Base-by-base conservation (phyloP, 306 rosid genomes). In the Quercus robur region DNA sequence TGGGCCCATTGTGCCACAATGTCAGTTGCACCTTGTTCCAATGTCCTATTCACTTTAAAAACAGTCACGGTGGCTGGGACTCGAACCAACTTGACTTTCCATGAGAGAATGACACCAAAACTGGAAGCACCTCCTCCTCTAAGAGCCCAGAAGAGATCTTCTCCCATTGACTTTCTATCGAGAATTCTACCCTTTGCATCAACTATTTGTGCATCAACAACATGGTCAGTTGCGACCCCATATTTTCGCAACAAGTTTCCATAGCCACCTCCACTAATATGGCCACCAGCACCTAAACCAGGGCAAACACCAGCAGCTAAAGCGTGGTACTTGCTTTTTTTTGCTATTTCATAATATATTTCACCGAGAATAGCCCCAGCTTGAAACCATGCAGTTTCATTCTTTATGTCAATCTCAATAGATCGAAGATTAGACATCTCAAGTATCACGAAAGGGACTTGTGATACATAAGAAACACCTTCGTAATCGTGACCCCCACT, bases 401-500 rank as follows among this genome's bases (percentile, higher is more conserved):
- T 49, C 17, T 49, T 13, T 12, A 49, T 49, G 17, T 49, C 54
- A 49, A 49, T 49, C 15, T 49, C 54, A 0, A 49, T 49, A 13
- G 54, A 59, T 18, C 94, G 90, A 66, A 93, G 98, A 49, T 87
- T 89, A 33, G 35, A 81, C 51, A 92, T 80, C 73, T 92, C 97
- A 1, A 92, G 52, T n/a, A 92, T 56, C 31, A 85, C 78, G 77
- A 91, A 90, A 51, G 97, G 91, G 0, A 70, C 82, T 59, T 75
- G 74, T 3, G 97, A 93, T 17, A 85, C 94, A 51, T 87, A 94
- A 0, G 98, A 94, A 10, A 89, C 82, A 33, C 93, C 98, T 76
- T 94, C 98, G 19, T 90, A 94, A 68, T 91, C 97, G 77, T 94
- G 98, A 25, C 95, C 98, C 59, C 91, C 98, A 55, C 97, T 91